phyloP scores from a whole-genome alignment of 345 rosid genomes.

The Sonneratia alba region DNA sequence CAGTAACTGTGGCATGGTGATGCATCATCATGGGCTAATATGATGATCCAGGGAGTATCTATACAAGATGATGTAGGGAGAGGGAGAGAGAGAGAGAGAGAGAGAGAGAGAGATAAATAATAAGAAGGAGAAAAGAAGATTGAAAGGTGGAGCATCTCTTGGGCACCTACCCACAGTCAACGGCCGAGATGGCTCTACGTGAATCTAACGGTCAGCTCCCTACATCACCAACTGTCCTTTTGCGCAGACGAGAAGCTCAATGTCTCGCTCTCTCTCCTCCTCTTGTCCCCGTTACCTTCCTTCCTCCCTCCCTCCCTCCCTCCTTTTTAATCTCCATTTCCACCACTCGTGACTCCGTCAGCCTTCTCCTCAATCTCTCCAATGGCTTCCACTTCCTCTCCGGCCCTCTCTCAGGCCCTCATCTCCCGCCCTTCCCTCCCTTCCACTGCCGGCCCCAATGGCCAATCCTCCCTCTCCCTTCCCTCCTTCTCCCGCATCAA shows the following conservation, averaged over 20 bases:
- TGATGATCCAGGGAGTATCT: too few relatives aligned
- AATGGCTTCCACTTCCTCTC: slow-evolving; percentile 16
- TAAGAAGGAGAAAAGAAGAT: not conserved
- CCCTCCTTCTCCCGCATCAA: slow-evolving; percentile 37
- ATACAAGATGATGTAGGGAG: too few relatives aligned
- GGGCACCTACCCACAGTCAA: slow-evolving; percentile 1
- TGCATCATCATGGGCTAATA: too few relatives aligned
- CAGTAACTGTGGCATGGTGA: too few relatives aligned
- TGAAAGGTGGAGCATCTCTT: not conserved
- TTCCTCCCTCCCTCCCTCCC: too few relatives aligned
- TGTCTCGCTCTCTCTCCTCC: not conserved
- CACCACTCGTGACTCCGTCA: not conserved
- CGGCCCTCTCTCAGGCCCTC: slow-evolving; percentile 14
- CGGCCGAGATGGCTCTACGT: slow-evolving; percentile 1
- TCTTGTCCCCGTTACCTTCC: too few relatives aligned
- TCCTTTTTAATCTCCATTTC: slow-evolving; percentile 1
- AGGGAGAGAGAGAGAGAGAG: too few relatives aligned
- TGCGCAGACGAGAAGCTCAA: slow-evolving; percentile 9
- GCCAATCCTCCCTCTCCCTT: slow-evolving; percentile 39
- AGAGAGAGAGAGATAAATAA: too few relatives aligned
- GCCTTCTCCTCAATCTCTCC: slow-evolving; percentile 2
- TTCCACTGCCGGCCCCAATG: not conserved
- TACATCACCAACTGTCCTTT: slow-evolving; percentile 6
- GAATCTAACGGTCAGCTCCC: slow-evolving; percentile 8
- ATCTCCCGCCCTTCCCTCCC: slow-evolving; percentile 12